A percentile compares a stretch with the other conserved stretches of the same genome.
Conservation (phyloP, 768 basidiomycete species). For the Coprinopsis sp. region DNA sequence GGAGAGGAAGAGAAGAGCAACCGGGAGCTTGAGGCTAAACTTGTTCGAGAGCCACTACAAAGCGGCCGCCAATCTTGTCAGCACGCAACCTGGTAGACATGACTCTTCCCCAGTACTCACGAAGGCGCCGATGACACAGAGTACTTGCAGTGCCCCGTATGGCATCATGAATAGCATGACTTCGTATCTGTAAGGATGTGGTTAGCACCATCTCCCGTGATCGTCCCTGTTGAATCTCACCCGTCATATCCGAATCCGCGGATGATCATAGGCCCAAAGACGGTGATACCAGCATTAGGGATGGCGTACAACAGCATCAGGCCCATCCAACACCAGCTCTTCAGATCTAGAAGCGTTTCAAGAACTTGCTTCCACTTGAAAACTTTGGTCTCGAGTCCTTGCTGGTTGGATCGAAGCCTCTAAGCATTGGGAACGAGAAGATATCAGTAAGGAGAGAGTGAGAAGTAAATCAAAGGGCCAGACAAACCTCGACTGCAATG, state of each 20-base stretch:
- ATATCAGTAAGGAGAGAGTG: not conserved
- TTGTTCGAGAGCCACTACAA: slow-evolving; percentile 24
- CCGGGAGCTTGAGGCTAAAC: slow-evolving; percentile 22
- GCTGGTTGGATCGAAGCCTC: slow-evolving; percentile 32
- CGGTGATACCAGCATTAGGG: slow-evolving; percentile 21
- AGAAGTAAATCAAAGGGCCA: not conserved
- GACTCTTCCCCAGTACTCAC: slow-evolving; percentile 14
- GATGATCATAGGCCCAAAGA: slow-evolving; percentile 29
- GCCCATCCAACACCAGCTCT: slow-evolving; percentile 32
- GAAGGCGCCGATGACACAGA: slow-evolving; percentile 22
- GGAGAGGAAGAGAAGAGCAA: slow-evolving; percentile 19
- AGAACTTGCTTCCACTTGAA: slow-evolving; percentile 28
- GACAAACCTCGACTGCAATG: slow-evolving; percentile 27
- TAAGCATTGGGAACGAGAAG: slow-evolving; percentile 3
- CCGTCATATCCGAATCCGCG: slow-evolving; percentile 29
- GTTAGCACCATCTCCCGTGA: no score
- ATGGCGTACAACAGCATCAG: slow-evolving; percentile 20
- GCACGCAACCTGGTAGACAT: not conserved
- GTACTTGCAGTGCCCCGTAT: slow-evolving; percentile 25
- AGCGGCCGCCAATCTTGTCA: no score
- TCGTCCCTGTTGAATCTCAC: no score
- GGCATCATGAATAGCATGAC: slow-evolving; percentile 29
- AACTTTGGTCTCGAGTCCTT: slow-evolving; percentile 28
- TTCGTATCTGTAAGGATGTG: slow-evolving; percentile 17
- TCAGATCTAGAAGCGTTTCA: slow-evolving; percentile 29